Conservation (phyloP, 2,329 filamentous ascomycete genomes). For the Metarhizium sp. region DNA sequence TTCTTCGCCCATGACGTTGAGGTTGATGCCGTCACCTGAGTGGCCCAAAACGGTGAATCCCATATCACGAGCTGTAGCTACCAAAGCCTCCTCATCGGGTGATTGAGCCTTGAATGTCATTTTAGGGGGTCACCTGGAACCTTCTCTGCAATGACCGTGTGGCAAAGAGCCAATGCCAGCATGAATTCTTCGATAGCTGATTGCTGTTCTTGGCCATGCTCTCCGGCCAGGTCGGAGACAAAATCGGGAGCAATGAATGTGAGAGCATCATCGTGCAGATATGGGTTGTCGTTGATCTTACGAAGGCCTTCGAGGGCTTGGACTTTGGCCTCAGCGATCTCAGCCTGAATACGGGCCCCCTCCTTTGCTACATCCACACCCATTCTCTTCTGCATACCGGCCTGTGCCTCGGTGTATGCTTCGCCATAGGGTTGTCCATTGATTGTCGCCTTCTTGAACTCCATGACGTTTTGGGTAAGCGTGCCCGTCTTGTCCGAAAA, state of each 20-base stretch:
- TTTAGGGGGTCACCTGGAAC: slow-evolving; percentile 82
- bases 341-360: slow-evolving; percentile 56
- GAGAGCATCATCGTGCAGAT: slow-evolving; percentile 77
- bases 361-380: slow-evolving; percentile 83
- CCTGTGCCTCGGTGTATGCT: slow-evolving; percentile 93
- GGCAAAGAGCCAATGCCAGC: slow-evolving; percentile 89
- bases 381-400: slow-evolving; percentile 87
- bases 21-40: slow-evolving; percentile 67
- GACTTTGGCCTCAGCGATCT: slow-evolving; percentile 70
- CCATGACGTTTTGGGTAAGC: slow-evolving; percentile 95
- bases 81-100: slow-evolving; percentile 89
- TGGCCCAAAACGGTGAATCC: slow-evolving; percentile 87
- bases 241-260: slow-evolving; percentile 92
- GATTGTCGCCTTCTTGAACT: slow-evolving; percentile 97
- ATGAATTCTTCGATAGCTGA: slow-evolving; percentile 81
- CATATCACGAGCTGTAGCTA: slow-evolving; percentile 88
- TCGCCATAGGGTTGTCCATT: slow-evolving; percentile 96
- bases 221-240: slow-evolving; percentile 70
- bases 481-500: slow-evolving; percentile 98
- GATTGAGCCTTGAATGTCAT: slow-evolving; percentile 97
- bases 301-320: slow-evolving; percentile 66
- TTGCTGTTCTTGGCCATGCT: slow-evolving; percentile 67
- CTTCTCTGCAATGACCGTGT: slow-evolving; percentile 88
- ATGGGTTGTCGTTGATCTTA: slow-evolving; percentile 77
- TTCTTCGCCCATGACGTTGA: slow-evolving; percentile 84